phyloP scores from a whole-genome alignment of 768 basidiomycete genomes.

The Mycena chlorophos region DNA sequence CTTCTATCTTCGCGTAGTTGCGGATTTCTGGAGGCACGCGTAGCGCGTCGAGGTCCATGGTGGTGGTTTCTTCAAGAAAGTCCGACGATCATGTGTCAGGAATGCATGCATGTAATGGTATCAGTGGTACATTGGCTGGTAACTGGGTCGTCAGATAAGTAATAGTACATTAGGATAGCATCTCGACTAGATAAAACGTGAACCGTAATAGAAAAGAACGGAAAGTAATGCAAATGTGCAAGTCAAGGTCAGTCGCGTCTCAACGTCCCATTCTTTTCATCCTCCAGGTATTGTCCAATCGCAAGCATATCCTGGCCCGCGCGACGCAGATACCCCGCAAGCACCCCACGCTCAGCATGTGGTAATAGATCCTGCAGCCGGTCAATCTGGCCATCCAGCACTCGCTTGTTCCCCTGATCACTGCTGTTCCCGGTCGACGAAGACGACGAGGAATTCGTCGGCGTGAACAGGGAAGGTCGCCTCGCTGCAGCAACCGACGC shows the following conservation, averaged over 20 bases:
- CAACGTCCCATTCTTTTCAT: constrained; percentile 74
- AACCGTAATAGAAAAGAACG: constrained; percentile 8
- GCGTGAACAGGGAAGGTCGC: constrained; percentile 40
- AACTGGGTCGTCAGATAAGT: too few species aligned
- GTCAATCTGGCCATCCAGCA: constrained; percentile 69
- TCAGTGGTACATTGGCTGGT: too few species aligned
- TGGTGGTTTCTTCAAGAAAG: background rate
- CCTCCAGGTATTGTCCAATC: constrained; percentile 85
- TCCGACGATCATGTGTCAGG: background rate
- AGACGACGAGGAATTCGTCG: constrained; percentile 12
- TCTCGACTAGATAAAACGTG: background rate
- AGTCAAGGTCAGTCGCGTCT: constrained; percentile 31
- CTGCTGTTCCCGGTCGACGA: constrained; percentile 5
- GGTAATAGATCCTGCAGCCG: constrained; percentile 71
- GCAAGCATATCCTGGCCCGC: constrained; percentile 81
- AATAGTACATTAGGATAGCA: constrained; percentile 1
- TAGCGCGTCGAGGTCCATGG: constrained; percentile 24
- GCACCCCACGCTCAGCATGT: constrained; percentile 63
- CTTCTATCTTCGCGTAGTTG: constrained; percentile 41
- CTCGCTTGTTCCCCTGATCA: constrained; percentile 36
- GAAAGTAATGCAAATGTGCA: background rate
- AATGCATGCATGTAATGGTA: background rate
- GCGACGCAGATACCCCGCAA: constrained; percentile 71
- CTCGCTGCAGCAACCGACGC: constrained; percentile 31
- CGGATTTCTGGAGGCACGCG: constrained; percentile 48